These are phyloP conservation scores for Willaertia magna DNA, from an alignment of 208 protist species.

Conservation along the genomic window DNA sequence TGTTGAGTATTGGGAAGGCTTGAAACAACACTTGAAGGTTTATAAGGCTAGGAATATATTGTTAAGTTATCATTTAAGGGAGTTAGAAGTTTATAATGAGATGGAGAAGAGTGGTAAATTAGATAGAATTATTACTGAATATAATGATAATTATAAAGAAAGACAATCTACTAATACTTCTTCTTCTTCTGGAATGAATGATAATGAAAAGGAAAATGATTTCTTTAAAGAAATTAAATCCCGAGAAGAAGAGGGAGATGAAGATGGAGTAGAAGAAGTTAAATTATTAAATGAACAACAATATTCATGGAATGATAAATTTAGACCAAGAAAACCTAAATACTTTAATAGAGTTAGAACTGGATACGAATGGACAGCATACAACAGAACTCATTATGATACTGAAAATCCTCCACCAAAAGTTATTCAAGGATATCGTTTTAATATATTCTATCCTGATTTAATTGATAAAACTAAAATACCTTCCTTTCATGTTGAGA, in stretches of 20 bases:
- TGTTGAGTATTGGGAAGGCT: slow-evolving; percentile 23
- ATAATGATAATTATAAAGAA: not conserved
- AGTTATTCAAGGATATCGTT: slow-evolving; percentile 97
- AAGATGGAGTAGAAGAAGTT: slow-evolving; percentile 11
- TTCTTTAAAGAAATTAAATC: not conserved
- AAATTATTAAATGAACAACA: not conserved
- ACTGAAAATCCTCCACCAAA: slow-evolving; percentile 96
- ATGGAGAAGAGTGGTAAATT: not conserved
- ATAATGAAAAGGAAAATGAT: not conserved
- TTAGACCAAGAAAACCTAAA: slow-evolving; percentile 84
- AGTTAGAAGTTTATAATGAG: not conserved
- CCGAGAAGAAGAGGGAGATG: slow-evolving; percentile 1
- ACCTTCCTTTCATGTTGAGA: slow-evolving; percentile 69
- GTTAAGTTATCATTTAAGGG: slow-evolving; percentile 29
- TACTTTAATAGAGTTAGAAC: slow-evolving; percentile 96
- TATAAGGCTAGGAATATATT: slow-evolving; percentile 36
- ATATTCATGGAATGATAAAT: slow-evolving; percentile 63
- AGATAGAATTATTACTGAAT: not conserved
- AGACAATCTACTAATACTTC: not conserved
- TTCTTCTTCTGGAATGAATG: not conserved
- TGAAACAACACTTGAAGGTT: slow-evolving; percentile 38
- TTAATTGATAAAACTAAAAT: slow-evolving; percentile 81
- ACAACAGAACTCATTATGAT: slow-evolving; percentile 98
- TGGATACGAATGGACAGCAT: slow-evolving; percentile 92
- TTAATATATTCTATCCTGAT: slow-evolving; percentile 97